These are phyloP conservation scores for Nemania abortiva DNA, from an alignment of 2,329 filamentous ascomycete genomes.

Conservation along the genomic window DNA sequence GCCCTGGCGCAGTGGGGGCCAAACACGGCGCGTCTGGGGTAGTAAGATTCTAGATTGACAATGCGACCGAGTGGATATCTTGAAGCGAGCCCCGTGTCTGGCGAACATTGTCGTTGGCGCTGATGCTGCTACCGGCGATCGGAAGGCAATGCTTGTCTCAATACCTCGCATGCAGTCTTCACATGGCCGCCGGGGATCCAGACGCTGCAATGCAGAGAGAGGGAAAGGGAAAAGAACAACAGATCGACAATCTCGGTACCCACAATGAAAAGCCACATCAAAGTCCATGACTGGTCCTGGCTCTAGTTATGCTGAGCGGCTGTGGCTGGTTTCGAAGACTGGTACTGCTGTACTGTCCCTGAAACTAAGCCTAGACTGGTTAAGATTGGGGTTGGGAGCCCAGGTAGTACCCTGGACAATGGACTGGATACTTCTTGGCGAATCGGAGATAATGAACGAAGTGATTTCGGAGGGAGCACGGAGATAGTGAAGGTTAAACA, in stretches of 20 bases:
- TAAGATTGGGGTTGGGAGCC: not conserved
- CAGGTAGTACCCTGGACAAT: no score
- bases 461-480: not conserved
- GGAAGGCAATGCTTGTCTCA: not conserved
- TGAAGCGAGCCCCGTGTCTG: constrained; percentile 25
- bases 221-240: constrained; percentile 4
- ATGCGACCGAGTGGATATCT: constrained; percentile 19
- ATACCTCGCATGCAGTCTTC: not conserved
- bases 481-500: no score
- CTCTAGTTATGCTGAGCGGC: not conserved
- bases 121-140: constrained; percentile 10
- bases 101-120: constrained; percentile 33
- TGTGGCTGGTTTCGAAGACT: constrained; percentile 6
- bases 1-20: constrained; percentile 35
- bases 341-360: constrained; percentile 7
- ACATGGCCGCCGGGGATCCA: constrained; percentile 8
- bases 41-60: constrained; percentile 13
- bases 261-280: constrained; percentile 19
- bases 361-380: constrained; percentile 17
- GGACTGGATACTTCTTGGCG: constrained; percentile 1
- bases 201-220: not conserved
- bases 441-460: not conserved
- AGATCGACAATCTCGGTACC: constrained; percentile 7
- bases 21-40: constrained; percentile 29
- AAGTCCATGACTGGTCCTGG: not conserved